phyloP scores from a whole-genome alignment of 805 yeast genomes.

The Metschnikowia baotianmanensis region DNA sequence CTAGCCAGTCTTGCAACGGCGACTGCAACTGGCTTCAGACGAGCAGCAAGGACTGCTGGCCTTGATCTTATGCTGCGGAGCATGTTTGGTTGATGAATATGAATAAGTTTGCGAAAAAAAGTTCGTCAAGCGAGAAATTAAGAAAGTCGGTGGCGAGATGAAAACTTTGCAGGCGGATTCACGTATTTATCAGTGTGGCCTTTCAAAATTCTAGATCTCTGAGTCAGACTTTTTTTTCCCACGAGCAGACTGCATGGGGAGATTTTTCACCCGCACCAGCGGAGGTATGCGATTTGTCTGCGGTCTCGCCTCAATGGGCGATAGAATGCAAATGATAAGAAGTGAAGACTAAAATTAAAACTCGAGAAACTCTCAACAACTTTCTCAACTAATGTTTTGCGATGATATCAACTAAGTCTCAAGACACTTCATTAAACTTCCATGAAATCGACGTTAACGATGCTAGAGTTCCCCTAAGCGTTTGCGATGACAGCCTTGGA shows the following conservation, averaged over 20 bases:
- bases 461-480: too few species aligned
- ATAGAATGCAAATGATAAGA: too few species aligned
- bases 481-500: neutral
- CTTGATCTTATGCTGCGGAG: slow-evolving; percentile 18
- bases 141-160: neutral
- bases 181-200: neutral
- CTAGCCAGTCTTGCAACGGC: slow-evolving; percentile 22
- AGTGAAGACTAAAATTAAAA: too few species aligned
- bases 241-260: slow-evolving; percentile 5
- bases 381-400: too few species aligned
- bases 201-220: slow-evolving; percentile 6
- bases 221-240: slow-evolving; percentile 11
- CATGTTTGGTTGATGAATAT: slow-evolving; percentile 7
- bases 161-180: neutral
- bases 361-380: too few species aligned
- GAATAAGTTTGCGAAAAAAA: neutral
- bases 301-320: too few species aligned
- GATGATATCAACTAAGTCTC: too few species aligned
- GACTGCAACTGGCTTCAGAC: slow-evolving; percentile 12
- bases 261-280: slow-evolving; percentile 7
- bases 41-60: slow-evolving; percentile 12
- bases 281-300: slow-evolving; percentile 7
- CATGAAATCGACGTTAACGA: too few species aligned
- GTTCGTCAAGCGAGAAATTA: neutral
- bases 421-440: too few species aligned